These are phyloP conservation scores for Zygnema cylindricum DNA, from an alignment of 139 green algal genomes.

Conservation along the genomic window DNA sequence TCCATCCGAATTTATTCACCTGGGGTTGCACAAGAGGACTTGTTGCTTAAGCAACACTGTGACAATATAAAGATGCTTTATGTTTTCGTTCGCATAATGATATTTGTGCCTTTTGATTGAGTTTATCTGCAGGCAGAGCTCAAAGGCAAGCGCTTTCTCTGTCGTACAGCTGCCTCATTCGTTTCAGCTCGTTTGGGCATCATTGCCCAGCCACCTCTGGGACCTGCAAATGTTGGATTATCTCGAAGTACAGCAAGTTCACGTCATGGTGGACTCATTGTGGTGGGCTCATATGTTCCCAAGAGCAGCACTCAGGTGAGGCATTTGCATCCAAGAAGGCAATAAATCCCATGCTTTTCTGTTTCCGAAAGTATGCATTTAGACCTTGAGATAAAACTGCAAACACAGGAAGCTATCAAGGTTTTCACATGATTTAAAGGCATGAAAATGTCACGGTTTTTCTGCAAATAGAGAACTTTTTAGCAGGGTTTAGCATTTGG, in stretches of 20 bases:
- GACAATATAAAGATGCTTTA: too few species aligned
- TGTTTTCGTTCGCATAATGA: too few species aligned
- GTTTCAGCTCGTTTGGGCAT: slow-evolving; percentile 57
- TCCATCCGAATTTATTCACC: too few species aligned
- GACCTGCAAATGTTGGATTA: slow-evolving; percentile 30
- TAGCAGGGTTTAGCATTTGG: too few species aligned
- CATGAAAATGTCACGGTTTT: too few species aligned
- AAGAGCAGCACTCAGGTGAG: slow-evolving; percentile 56
- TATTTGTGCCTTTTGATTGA: background rate
- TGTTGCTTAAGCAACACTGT: too few species aligned
- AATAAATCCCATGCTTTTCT: too few species aligned
- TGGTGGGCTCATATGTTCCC: slow-evolving; percentile 60
- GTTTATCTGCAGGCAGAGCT: slow-evolving; percentile 30
- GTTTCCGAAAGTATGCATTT: too few species aligned
- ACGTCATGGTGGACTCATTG: slow-evolving; percentile 42
- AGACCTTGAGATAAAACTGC: too few species aligned
- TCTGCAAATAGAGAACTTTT: too few species aligned
- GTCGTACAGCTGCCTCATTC: slow-evolving; percentile 58
- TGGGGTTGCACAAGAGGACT: too few species aligned
- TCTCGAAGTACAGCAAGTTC: background rate
- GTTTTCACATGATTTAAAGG: background rate
- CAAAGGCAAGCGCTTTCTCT: slow-evolving; percentile 34
- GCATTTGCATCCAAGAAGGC: background rate
- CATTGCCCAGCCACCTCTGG: slow-evolving; percentile 23
- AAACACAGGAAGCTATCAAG: background rate